A percentile compares a stretch with the other conserved stretches of the same genome.
Conservation (phyloP, 75 land plant genomes). For the Pinus tabuliformis region DNA sequence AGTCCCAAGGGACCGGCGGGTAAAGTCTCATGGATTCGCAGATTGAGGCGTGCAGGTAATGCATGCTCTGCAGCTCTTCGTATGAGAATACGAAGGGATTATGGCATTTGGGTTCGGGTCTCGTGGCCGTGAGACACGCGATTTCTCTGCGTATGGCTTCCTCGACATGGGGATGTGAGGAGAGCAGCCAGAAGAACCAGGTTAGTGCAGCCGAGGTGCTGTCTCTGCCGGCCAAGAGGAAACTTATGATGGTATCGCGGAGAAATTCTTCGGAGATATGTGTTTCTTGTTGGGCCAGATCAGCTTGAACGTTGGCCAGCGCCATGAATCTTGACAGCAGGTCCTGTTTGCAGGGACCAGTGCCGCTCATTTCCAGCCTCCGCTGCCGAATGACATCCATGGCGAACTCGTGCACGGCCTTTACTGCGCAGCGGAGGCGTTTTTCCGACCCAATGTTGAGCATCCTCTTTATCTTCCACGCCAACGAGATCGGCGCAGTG, state of each 20-base stretch:
- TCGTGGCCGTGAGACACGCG: background rate
- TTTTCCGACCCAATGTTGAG: conserved; percentile 55
- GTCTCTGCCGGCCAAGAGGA: conserved; percentile 58
- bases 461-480: conserved; percentile 61
- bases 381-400: conserved; percentile 42
- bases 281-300: background rate
- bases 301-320: conserved; percentile 10
- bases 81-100: conserved; percentile 13
- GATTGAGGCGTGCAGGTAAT: conserved; percentile 59
- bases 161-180: conserved; percentile 28
- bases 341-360: conserved; percentile 8
- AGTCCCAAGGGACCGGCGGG: conserved; percentile 67
- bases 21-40: conserved; percentile 59
- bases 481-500: conserved; percentile 40
- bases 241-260: conserved; percentile 37
- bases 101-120: background rate
- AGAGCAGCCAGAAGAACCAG: conserved; percentile 64
- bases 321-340: conserved; percentile 44
- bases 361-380: conserved; percentile 10
- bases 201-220: conserved; percentile 39
- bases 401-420: conserved; percentile 55
- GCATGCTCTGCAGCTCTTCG: conserved; percentile 43
- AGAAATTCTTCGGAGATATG: conserved; percentile 18
- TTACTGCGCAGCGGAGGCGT: conserved; percentile 36
- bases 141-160: conserved; percentile 19